Evolutionary conservation across 208 protist species (phyloP), one percentile per base, ranked within the genome.

Genomic region (Trypanosoma cruzi): DNA sequence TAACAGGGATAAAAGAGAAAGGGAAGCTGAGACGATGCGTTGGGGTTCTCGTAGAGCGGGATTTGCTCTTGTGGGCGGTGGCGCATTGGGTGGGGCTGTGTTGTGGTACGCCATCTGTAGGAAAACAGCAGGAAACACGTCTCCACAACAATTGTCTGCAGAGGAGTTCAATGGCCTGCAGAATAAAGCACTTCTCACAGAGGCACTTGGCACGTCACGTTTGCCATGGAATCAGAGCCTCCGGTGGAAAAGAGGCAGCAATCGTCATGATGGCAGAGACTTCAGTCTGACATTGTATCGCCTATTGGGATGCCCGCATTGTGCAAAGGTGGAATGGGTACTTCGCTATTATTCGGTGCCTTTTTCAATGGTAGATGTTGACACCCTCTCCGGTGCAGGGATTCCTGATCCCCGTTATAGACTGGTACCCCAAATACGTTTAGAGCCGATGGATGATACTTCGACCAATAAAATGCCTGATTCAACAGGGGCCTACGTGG

Each of bases 261-360:
- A 69, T 68, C 59, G 66, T 57, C 14, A 32, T 56, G 36, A 77
- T 53, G n/a, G 57, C 37, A 34, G 68, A 55, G 83, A 87, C 50
- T 72, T 85, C 52, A 64, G 75, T 53, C 13, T 92, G 13, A 74
- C 78, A 24, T 75, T 96, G 18, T 94, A 93, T 68, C 81, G 84
- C 0, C 77, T 94, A 4, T 75, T 90, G 16, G 86, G 89, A 31
- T 96, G 92, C 65, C 92, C 92, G 4, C 95, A 88, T 68, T 96
- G 87, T 61, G 89, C 81, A 20, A 97, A 94, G 71, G 88, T 97
- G 46, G 75, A 93, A 66, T 79, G 82, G 26, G 64, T 96, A 34
- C 79, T 97, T 37, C 72, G 72, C 57, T 90, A 80, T 58, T 53
- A 87, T 64, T 55, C 73, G 64, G 85, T 97, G 2, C 82, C 89